Evolutionary conservation across 2,329 filamentous ascomycete genomes (phyloP), one percentile per base, ranked within the genome.

Genomic region (Colletotrichum sp.): DNA sequence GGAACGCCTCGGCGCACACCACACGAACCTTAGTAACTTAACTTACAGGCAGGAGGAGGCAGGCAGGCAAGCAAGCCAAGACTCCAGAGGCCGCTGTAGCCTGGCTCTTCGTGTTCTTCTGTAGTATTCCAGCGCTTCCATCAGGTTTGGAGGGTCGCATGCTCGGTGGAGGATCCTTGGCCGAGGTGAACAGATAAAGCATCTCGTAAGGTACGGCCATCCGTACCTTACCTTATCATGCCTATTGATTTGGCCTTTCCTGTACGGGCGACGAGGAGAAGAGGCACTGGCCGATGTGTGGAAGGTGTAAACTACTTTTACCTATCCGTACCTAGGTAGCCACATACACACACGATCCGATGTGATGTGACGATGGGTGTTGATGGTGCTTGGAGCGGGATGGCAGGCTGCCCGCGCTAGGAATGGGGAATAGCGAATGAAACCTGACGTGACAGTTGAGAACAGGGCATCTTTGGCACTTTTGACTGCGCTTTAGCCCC

Each of bases 51-150:
- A 52, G n/a, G n/a, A 52, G n/a, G 10, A 52, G 2, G 43, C 43
- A 52, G 43, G 43, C n/a, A 52, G 43, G 43, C 43, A 48, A 55
- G n/a, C 10, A 63, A 59, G 73, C 69, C 30, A 30, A 75, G 48
- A 28, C 52, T 57, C 64, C n/a, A 18, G 48, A 66, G 30, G 57
- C 39, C 57, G 57, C 43, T 39, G 32, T 61, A 68, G 16, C 32
- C 57, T 63, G 67, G 67, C n/a, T 36, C 26, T 52, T 55, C 26
- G 32, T 65, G 57, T 28, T 43, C 70, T 75, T 75, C 70, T 64
- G 73, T 73, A 32, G 69, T 26, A 75, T 73, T 43, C 55, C 43
- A 68, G 55, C 26, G 61, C 67, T 70, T 63, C 67, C 67, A 70
- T 52, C 67, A 52, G 32, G 57, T 34, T 52, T 63, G 57, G 67